Percentiles rank a stretch among this genome's conserved stretches.
Evolutionary conservation across 2,329 filamentous ascomycete species (phyloP).

Genomic region (Talaromyces sp.): DNA sequence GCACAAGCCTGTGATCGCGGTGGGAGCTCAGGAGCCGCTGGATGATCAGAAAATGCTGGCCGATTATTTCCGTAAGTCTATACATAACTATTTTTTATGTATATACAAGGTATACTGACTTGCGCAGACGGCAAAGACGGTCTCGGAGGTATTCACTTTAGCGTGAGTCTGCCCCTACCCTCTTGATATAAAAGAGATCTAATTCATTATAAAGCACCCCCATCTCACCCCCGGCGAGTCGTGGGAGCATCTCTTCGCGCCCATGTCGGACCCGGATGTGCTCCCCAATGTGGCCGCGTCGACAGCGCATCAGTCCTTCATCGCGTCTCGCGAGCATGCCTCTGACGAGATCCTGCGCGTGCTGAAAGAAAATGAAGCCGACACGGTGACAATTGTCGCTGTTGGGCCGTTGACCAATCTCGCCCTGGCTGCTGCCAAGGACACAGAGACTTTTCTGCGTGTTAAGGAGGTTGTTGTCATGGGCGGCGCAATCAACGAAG

Average conservation of each 20-base stretch:
- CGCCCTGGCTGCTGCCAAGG: constrained; percentile 79
- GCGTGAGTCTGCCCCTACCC: constrained; percentile 24
- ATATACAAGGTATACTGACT: not conserved
- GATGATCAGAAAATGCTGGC: constrained; percentile 75
- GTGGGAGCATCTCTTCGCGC: constrained; percentile 65
- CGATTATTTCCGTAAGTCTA: constrained; percentile 74
- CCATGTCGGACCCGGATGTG: constrained; percentile 24
- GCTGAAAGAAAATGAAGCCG: constrained; percentile 71
- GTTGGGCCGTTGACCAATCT: constrained; percentile 92
- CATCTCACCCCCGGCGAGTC: constrained; percentile 69
- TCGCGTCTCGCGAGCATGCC: constrained; percentile 65
- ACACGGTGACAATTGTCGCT: constrained; percentile 84
- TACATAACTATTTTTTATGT: not conserved
- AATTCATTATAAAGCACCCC: constrained; percentile 50
- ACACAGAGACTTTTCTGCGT: constrained; percentile 81
- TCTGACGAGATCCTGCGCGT: constrained; percentile 87
- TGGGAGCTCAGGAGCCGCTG: constrained; percentile 80
- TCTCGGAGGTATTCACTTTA: constrained; percentile 65
- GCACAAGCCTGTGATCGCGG: constrained; percentile 75
- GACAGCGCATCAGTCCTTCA: constrained; percentile 56
- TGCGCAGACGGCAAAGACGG: constrained; percentile 66
- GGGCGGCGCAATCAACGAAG: constrained; percentile 75
- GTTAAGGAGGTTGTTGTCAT: constrained; percentile 92
- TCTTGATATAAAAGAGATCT: not conserved
- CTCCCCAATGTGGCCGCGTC: constrained; percentile 4